Conservation (phyloP, 768 basidiomycete genomes). For the Auriscalpium microsporum region DNA sequence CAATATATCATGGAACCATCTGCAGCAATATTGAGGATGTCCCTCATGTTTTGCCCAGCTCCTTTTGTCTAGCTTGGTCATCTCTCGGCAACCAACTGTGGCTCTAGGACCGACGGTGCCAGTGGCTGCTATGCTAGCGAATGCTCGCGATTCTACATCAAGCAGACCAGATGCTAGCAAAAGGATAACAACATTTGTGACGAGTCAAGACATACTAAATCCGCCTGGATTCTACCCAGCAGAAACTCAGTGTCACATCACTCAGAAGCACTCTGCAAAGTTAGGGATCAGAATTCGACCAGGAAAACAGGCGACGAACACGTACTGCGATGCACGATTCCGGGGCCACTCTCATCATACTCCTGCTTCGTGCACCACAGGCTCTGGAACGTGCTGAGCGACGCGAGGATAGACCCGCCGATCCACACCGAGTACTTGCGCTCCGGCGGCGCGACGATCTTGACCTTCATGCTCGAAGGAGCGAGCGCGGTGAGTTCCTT, state of each 20-base stretch:
- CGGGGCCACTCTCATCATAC: constrained; percentile 50
- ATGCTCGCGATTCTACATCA: no score
- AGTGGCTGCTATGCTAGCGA: no score
- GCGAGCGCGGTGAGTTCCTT: constrained; percentile 61
- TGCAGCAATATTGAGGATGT: no score
- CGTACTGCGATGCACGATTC: constrained; percentile 39
- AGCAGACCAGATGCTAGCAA: no score
- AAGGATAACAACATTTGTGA: no score
- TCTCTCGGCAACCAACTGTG: no score
- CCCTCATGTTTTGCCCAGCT: no score
- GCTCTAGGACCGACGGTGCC: no score
- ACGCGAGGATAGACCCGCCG: constrained; percentile 41
- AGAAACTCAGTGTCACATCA: neutral
- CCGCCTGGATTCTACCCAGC: no score
- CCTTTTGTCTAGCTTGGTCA: no score
- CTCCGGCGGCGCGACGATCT: constrained; percentile 63
- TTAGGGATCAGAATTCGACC: neutral
- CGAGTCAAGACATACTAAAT: no score
- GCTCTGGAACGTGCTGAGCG: constrained; percentile 60
- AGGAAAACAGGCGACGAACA: constrained; percentile 2
- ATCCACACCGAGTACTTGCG: constrained; percentile 66
- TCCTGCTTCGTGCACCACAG: constrained; percentile 56
- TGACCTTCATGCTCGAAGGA: constrained; percentile 62
- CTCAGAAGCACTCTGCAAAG: constrained; percentile 27
- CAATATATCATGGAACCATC: no score